Percentiles rank a stretch among this genome's conserved stretches.
phyloP scores from a whole-genome alignment of 495 filamentous ascomycete genomes.

The Penicillium riverlandense region DNA sequence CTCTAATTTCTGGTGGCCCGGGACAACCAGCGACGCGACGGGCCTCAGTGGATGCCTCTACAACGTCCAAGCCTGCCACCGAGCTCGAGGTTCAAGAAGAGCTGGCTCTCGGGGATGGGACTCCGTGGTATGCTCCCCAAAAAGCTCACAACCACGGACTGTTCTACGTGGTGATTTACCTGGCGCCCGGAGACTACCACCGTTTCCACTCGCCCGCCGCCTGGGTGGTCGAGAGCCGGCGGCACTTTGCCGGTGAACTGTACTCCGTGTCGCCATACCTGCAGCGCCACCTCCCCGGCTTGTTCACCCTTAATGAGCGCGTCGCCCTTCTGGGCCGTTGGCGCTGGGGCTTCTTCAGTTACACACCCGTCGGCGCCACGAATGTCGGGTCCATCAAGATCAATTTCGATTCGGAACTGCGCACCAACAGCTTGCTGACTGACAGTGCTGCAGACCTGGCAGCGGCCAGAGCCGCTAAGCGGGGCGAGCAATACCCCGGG shows the following conservation, averaged over 20 bases:
- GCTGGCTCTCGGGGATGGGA: constrained; percentile 60
- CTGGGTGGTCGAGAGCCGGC: constrained; percentile 87
- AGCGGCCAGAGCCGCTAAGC: constrained; percentile 64
- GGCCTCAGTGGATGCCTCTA: constrained; percentile 55
- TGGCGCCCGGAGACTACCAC: constrained; percentile 98
- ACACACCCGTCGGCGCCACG: constrained; percentile 93
- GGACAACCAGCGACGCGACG: constrained; percentile 20
- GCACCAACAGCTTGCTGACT: constrained; percentile 84
- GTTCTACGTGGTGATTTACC: constrained; percentile 92
- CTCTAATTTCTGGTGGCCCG: constrained; percentile 70
- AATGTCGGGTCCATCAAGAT: constrained; percentile 96
- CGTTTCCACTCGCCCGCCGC: constrained; percentile 90
- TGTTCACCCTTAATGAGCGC: constrained; percentile 95
- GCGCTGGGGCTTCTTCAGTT: constrained; percentile 96
- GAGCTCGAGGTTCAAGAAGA: constrained; percentile 80
- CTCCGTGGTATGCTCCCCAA: constrained; percentile 71
- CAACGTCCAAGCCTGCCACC: constrained; percentile 54
- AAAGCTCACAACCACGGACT: constrained; percentile 55
- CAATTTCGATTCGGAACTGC: constrained; percentile 92
- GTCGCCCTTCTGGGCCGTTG: constrained; percentile 90
- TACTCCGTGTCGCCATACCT: constrained; percentile 94
- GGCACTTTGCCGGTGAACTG: constrained; percentile 94
- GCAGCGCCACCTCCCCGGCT: constrained; percentile 79
- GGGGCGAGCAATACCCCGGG: constrained; percentile 75
- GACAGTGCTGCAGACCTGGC: constrained; percentile 83